phyloP scores from a whole-genome alignment of 441 rosid genomes.

The Isatis lusitanica region DNA sequence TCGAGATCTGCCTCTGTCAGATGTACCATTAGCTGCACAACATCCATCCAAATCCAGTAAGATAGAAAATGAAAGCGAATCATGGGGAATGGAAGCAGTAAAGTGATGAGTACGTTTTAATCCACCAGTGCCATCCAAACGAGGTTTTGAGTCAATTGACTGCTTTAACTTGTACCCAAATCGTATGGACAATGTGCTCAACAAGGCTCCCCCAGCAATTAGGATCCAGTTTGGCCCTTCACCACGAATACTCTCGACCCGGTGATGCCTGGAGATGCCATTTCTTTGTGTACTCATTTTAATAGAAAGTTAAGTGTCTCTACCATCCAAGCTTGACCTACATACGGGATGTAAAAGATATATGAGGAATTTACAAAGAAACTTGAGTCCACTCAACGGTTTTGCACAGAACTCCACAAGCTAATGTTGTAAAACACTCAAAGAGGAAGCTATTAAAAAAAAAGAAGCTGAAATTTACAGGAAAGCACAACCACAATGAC shows the following conservation, averaged over 20 bases:
- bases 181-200: conserved; percentile 82
- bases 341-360: conserved; percentile 24
- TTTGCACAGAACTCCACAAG: background rate
- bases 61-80: background rate
- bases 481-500: background rate
- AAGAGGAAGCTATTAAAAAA: background rate
- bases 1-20: conserved; percentile 53
- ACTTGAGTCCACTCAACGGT: background rate
- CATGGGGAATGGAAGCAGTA: background rate
- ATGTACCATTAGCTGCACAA: conserved; percentile 53
- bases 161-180: conserved; percentile 85
- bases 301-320: conserved; percentile 33
- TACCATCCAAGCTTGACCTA: conserved; percentile 55
- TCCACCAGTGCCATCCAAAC: conserved; percentile 41
- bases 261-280: conserved; percentile 50
- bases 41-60: conserved; percentile 22
- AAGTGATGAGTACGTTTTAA: conserved; percentile 38
- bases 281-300: conserved; percentile 60
- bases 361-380: background rate
- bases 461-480: background rate
- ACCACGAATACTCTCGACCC: conserved; percentile 41
- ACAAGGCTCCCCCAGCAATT: conserved; percentile 88
- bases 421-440: background rate
- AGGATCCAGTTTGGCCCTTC: conserved; percentile 87
- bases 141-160: conserved; percentile 56